Evolutionary conservation across 306 rosid species (phyloP).

Genomic region (Quercus bicolor): DNA sequence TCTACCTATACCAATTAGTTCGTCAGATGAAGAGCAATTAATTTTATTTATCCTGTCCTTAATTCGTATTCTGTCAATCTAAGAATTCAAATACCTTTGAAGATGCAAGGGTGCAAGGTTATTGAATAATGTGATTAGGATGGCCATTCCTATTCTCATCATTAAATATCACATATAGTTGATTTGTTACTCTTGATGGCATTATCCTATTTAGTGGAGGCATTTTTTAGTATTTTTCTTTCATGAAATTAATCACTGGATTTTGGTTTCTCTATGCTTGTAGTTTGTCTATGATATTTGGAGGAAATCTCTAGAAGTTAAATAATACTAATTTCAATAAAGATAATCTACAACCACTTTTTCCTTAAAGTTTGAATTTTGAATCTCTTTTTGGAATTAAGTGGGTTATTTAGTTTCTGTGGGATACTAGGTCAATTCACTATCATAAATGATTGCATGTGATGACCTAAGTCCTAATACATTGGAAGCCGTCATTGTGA

Average conservation of each 20-base stretch:
- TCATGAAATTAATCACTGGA: not conserved
- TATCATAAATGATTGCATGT: not conserved
- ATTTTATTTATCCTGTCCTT: not conserved
- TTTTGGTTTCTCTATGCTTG: not conserved
- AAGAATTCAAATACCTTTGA: not conserved
- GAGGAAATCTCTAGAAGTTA: not conserved
- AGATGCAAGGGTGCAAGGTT: not conserved
- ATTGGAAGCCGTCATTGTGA: not conserved
- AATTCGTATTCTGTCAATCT: not conserved
- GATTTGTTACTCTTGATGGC: not conserved
- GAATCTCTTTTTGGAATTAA: not conserved
- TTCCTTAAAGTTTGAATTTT: not conserved
- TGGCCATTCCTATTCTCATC: not conserved
- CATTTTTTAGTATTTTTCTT: not conserved
- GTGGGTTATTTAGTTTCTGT: not conserved
- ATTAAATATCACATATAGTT: not conserved
- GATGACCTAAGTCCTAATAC: not conserved
- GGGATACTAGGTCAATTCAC: not conserved
- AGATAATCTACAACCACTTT: not conserved
- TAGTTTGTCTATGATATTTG: not conserved
- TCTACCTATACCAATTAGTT: too few species aligned
- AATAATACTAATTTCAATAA: not conserved
- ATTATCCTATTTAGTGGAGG: slow-evolving; percentile 4
- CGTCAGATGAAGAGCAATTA: not conserved
- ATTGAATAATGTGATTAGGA: not conserved